These are phyloP conservation scores for Acacia melanoxylon DNA, from an alignment of 306 rosid species.

Conservation along the genomic window DNA sequence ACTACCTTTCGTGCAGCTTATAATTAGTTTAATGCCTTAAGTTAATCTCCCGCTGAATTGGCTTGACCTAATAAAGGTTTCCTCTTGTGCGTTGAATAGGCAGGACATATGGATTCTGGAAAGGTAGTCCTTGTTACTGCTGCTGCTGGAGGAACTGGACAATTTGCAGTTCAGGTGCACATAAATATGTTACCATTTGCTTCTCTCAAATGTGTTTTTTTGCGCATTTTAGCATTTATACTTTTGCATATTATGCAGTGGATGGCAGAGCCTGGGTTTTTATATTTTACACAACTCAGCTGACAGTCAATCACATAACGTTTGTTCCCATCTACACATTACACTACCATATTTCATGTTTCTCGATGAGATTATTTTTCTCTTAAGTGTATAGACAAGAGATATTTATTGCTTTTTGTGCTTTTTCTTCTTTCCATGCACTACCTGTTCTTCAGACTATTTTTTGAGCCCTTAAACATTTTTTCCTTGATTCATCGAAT, in stretches of 20 bases:
- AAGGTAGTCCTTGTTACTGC: conserved; percentile 92
- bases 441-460: conserved; percentile 16
- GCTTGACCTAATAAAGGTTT: conserved; percentile 27
- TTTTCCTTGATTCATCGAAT: conserved; percentile 18
- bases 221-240: background rate
- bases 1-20: conserved; percentile 11
- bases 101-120: conserved; percentile 87
- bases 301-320: background rate
- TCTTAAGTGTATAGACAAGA: background rate
- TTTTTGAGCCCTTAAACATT: background rate
- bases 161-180: conserved; percentile 94
- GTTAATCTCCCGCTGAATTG: conserved; percentile 15
- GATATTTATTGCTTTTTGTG: conserved; percentile 1
- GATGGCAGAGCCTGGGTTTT: conserved; percentile 2
- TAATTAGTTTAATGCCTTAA: conserved; percentile 5
- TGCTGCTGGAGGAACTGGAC: conserved; percentile 99
- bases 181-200: conserved; percentile 27
- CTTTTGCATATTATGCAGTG: conserved; percentile 17
- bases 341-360: background rate
- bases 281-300: background rate
- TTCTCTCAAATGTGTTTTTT: conserved; percentile 3
- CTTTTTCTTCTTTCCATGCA: conserved; percentile 20
- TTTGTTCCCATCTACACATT: conserved; percentile 13
- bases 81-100: conserved; percentile 49
- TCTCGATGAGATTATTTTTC: background rate